Percentiles rank a stretch among this genome's conserved stretches.
These are phyloP conservation scores for Trichoderma oligosporum DNA, from an alignment of 2,329 filamentous ascomycete genomes.

Conservation along the genomic window DNA sequence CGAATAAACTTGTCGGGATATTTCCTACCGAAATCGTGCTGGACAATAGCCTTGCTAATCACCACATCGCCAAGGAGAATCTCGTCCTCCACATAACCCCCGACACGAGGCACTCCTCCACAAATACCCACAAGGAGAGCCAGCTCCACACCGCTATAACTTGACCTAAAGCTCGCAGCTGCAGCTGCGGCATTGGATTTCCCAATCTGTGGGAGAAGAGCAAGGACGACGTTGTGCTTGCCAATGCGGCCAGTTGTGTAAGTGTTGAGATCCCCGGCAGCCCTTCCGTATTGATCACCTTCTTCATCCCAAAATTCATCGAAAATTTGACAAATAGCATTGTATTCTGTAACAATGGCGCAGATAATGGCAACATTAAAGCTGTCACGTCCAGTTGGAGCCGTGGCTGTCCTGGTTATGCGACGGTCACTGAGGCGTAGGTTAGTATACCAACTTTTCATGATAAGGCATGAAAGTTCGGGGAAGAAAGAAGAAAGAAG, in stretches of 20 bases:
- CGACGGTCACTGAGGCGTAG: not conserved
- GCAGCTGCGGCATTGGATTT: conserved; percentile 29
- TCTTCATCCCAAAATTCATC: conserved; percentile 22
- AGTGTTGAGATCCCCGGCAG: conserved; percentile 20
- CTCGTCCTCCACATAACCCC: conserved; percentile 15
- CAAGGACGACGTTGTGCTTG: conserved; percentile 28
- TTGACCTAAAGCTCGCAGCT: conserved; percentile 29
- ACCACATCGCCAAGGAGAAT: conserved; percentile 33
- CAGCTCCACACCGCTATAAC: conserved; percentile 32
- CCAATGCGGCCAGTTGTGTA: conserved; percentile 27
- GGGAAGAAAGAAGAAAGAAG: too few species aligned
- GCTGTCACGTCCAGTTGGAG: not conserved
- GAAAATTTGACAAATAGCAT: conserved; percentile 18
- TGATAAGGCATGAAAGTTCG: not conserved
- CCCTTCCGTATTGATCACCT: conserved; percentile 15
- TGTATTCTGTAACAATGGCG: conserved; percentile 16
- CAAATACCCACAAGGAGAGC: conserved; percentile 39
- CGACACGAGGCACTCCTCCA: conserved; percentile 32
- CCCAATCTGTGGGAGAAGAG: conserved; percentile 28
- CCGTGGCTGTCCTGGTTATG: not conserved
- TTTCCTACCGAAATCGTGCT: conserved; percentile 31
- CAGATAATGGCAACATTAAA: conserved; percentile 21
- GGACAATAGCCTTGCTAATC: conserved; percentile 29
- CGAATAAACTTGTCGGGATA: conserved; percentile 25
- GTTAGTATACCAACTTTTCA: not conserved